These are phyloP conservation scores for Lachancea sp. DNA, from an alignment of 805 yeast genomes.

Conservation along the genomic window DNA sequence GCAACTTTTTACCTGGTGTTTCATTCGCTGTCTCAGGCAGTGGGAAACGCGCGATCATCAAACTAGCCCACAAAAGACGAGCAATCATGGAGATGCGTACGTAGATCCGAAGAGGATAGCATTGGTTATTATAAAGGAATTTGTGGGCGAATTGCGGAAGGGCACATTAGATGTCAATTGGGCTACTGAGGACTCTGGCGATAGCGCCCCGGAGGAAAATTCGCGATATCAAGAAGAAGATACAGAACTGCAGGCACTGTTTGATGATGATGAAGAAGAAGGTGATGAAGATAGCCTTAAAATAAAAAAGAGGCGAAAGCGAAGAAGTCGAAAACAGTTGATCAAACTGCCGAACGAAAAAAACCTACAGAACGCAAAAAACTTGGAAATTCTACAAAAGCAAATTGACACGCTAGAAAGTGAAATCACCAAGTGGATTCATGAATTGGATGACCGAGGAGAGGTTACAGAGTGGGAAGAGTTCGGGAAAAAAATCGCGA, in stretches of 20 bases:
- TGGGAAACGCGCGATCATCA: slow-evolving; percentile 8
- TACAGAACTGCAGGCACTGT: slow-evolving; percentile 19
- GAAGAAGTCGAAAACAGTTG: slow-evolving; percentile 3
- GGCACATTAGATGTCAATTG: slow-evolving; percentile 26
- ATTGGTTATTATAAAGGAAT: slow-evolving; percentile 23
- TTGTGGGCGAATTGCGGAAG: slow-evolving; percentile 27
- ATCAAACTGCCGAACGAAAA: slow-evolving; percentile 26
- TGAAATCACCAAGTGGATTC: slow-evolving; percentile 28
- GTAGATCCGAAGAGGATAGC: slow-evolving; percentile 23
- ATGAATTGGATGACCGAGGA: slow-evolving; percentile 11
- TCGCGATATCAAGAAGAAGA: slow-evolving; percentile 16
- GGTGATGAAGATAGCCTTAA: slow-evolving; percentile 7
- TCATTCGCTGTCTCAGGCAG: slow-evolving; percentile 22
- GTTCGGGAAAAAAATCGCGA: background rate
- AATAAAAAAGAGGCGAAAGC: background rate
- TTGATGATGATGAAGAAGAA: slow-evolving; percentile 16
- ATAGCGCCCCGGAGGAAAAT: slow-evolving; percentile 9
- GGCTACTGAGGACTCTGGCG: slow-evolving; percentile 18
- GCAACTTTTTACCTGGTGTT: slow-evolving; percentile 32
- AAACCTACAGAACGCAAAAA: slow-evolving; percentile 2
- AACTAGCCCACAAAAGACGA: slow-evolving; percentile 5
- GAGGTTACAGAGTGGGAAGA: slow-evolving; percentile 3
- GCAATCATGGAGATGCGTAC: slow-evolving; percentile 9
- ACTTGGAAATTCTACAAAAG: slow-evolving; percentile 16
- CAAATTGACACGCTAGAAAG: slow-evolving; percentile 21